These are phyloP conservation scores for Uncinocarpus reesii DNA, from an alignment of 2,329 filamentous ascomycete genomes.

Conservation along the genomic window DNA sequence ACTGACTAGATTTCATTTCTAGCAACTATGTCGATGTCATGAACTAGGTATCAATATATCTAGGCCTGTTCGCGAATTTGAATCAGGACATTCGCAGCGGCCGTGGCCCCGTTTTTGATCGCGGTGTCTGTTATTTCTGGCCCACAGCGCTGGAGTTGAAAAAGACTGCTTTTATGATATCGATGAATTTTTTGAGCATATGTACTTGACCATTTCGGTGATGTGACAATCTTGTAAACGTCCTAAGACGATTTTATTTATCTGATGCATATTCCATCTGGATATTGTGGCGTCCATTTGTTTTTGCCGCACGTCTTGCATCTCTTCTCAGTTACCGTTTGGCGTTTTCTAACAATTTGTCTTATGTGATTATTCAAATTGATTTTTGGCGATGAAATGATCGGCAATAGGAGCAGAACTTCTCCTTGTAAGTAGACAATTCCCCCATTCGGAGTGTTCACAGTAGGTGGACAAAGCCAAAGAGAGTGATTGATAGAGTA, in stretches of 20 bases:
- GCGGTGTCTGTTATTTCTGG: background rate
- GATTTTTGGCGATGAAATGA: too few relatives aligned
- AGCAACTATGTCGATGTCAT: slow-evolving; percentile 28
- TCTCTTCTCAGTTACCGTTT: background rate
- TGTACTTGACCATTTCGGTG: background rate
- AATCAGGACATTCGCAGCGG: background rate
- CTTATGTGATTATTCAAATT: too few relatives aligned
- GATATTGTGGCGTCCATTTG: background rate
- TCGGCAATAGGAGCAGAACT: too few relatives aligned
- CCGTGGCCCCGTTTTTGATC: background rate
- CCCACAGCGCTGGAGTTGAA: slow-evolving; percentile 6
- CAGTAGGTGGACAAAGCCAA: too few relatives aligned
- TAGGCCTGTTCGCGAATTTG: background rate
- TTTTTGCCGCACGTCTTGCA: background rate
- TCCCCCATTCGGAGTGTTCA: too few relatives aligned
- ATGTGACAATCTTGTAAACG: background rate
- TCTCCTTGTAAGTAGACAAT: too few relatives aligned
- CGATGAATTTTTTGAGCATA: background rate
- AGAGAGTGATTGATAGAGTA: too few relatives aligned
- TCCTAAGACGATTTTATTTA: background rate
- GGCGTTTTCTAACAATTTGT: too few relatives aligned
- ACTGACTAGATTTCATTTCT: slow-evolving; percentile 11
- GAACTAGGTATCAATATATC: background rate
- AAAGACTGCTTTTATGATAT: background rate
- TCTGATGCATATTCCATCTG: background rate